Conservation (phyloP, 345 rosid species). For the Ricinus communis region DNA sequence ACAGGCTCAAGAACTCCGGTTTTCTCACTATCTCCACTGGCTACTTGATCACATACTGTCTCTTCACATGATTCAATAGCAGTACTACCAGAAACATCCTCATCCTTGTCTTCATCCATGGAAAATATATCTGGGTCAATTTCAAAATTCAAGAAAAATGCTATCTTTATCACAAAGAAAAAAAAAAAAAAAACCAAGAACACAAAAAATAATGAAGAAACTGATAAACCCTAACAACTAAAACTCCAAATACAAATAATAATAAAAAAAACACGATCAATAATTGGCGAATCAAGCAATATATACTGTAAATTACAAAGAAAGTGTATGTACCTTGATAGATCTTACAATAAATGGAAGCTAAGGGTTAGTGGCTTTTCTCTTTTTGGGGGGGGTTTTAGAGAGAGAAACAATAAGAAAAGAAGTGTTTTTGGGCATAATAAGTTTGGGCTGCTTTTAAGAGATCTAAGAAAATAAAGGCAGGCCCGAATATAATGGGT, state of each 20-base stretch:
- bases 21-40: constrained; percentile 21
- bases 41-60: constrained; percentile 24
- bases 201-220: neutral
- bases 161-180: neutral
- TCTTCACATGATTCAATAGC: constrained; percentile 18
- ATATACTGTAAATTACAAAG: neutral
- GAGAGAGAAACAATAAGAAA: constrained; percentile 8
- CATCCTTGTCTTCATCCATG: constrained; percentile 31
- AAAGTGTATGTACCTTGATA: constrained; percentile 30
- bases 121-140: constrained; percentile 23
- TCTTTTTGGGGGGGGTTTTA: constrained; percentile 27
- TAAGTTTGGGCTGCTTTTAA: neutral
- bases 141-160: constrained; percentile 17
- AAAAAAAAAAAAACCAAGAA: neutral
- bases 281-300: constrained; percentile 5
- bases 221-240: constrained; percentile 28
- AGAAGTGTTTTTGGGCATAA: constrained; percentile 15
- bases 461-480: constrained; percentile 2
- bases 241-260: too few relatives aligned
- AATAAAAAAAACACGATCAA: constrained; percentile 1
- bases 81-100: constrained; percentile 17
- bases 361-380: neutral
- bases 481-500: constrained; percentile 18
- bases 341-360: constrained; percentile 28
- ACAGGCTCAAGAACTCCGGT: constrained; percentile 17